These are phyloP conservation scores for Adiantum capillusveneris DNA, from an alignment of 75 land plant species.

Conservation along the genomic window DNA sequence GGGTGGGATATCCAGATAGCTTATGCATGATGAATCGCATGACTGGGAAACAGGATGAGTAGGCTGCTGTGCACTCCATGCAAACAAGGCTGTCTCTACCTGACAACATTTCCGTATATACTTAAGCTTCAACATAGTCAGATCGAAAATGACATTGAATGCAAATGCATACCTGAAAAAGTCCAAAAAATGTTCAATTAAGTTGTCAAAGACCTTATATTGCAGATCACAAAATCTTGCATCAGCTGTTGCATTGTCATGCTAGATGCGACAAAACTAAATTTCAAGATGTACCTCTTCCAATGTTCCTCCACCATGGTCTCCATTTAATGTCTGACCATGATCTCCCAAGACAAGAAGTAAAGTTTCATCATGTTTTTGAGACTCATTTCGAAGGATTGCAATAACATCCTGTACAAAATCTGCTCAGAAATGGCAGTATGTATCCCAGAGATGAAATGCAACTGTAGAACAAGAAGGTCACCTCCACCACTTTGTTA, in stretches of 20 bases:
- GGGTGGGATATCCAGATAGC: too few species aligned
- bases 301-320: slow-evolving; percentile 94
- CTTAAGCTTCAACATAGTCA: too few species aligned
- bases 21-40: slow-evolving; percentile 28
- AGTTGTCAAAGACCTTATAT: too few species aligned
- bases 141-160: too few species aligned
- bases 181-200: too few species aligned
- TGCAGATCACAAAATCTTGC: too few species aligned
- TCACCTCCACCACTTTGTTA: slow-evolving; percentile 72
- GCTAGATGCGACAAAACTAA: too few species aligned
- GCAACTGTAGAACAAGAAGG: not conserved
- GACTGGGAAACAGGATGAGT: slow-evolving; percentile 23
- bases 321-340: slow-evolving; percentile 96
- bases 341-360: slow-evolving; percentile 97
- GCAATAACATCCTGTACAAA: slow-evolving; percentile 63
- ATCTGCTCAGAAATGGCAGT: not conserved
- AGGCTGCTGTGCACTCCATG: slow-evolving; percentile 22
- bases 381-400: slow-evolving; percentile 52
- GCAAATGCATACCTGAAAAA: slow-evolving; percentile 61
- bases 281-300: slow-evolving; percentile 63
- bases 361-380: slow-evolving; percentile 73
- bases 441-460: not conserved
- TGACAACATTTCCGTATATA: too few species aligned
- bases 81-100: slow-evolving; percentile 82
- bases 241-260: too few species aligned